Evolutionary conservation across 2,329 filamentous ascomycete genomes (phyloP).

Genomic region (Aspergillus neotritici): DNA sequence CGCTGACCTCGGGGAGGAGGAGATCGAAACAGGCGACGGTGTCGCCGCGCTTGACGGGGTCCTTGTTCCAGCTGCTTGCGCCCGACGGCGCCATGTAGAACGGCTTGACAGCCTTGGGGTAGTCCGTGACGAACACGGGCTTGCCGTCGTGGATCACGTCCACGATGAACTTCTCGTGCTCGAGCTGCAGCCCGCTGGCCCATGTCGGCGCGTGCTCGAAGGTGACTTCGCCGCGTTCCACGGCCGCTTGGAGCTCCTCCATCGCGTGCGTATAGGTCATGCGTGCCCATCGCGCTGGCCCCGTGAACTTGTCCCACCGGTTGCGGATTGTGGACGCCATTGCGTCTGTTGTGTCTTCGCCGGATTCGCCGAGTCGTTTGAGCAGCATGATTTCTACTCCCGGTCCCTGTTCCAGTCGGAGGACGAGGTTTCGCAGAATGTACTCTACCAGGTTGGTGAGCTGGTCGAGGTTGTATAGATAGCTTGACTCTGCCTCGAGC

Average conservation of each 20-base stretch:
- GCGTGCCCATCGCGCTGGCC: slow-evolving; percentile 60
- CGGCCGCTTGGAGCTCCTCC: slow-evolving; percentile 57
- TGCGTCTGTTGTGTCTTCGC: slow-evolving; percentile 28
- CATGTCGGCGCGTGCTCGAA: slow-evolving; percentile 68
- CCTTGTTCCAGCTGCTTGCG: neutral
- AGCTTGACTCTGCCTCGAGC: slow-evolving; percentile 87
- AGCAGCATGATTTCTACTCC: slow-evolving; percentile 51
- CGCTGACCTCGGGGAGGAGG: slow-evolving; percentile 76
- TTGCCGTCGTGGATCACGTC: slow-evolving; percentile 55
- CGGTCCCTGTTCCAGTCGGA: slow-evolving; percentile 44
- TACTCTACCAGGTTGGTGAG: slow-evolving; percentile 78
- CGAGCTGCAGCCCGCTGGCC: slow-evolving; percentile 72
- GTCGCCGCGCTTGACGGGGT: slow-evolving; percentile 16
- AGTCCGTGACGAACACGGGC: slow-evolving; percentile 89
- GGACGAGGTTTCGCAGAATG: slow-evolving; percentile 60
- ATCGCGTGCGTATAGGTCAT: slow-evolving; percentile 81
- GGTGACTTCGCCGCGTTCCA: slow-evolving; percentile 40
- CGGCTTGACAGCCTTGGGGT: slow-evolving; percentile 81
- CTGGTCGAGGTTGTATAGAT: slow-evolving; percentile 61
- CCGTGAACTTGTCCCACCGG: slow-evolving; percentile 67
- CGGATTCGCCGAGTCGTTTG: slow-evolving; percentile 40
- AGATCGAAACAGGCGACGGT: slow-evolving; percentile 91
- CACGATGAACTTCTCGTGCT: slow-evolving; percentile 88
- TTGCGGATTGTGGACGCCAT: slow-evolving; percentile 49
- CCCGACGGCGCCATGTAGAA: slow-evolving; percentile 73